These are phyloP conservation scores for Sugiyamaella smithiae DNA, from an alignment of 805 yeast genomes.

Conservation along the genomic window DNA sequence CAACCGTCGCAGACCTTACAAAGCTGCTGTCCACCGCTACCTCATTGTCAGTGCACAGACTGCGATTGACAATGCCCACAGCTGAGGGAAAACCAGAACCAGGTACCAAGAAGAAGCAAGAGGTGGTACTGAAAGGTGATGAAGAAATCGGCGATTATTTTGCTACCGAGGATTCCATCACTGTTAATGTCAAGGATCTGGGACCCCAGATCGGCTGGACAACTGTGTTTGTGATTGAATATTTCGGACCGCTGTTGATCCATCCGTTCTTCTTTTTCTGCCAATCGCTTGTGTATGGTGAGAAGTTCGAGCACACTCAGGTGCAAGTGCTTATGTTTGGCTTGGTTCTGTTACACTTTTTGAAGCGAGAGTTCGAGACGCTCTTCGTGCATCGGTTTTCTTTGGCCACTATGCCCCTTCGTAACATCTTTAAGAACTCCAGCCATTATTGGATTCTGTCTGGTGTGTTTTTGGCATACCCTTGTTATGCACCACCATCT, in stretches of 20 bases:
- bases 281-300: conserved; percentile 37
- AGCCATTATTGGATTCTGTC: conserved; percentile 91
- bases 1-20: conserved; percentile 44
- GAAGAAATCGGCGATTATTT: conserved; percentile 49
- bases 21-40: conserved; percentile 45
- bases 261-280: conserved; percentile 65
- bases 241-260: conserved; percentile 81
- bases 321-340: conserved; percentile 55
- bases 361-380: conserved; percentile 88
- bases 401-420: conserved; percentile 86
- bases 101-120: conserved; percentile 35
- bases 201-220: conserved; percentile 95
- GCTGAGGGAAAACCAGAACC: conserved; percentile 28
- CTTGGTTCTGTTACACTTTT: conserved; percentile 68
- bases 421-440: conserved; percentile 83
- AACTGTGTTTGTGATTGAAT: conserved; percentile 84
- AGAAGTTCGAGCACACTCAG: conserved; percentile 39
- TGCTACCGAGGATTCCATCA: conserved; percentile 35
- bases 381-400: conserved; percentile 81
- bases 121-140: conserved; percentile 44
- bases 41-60: conserved; percentile 47
- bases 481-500: conserved; percentile 45
- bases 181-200: conserved; percentile 73
- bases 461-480: conserved; percentile 58
- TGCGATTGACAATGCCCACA: conserved; percentile 51